Percentiles rank a stretch among this genome's conserved stretches.
These are phyloP conservation scores for Phtheirospermum japonicum DNA, from an alignment of 257 asterid genomes.

Conservation along the genomic window DNA sequence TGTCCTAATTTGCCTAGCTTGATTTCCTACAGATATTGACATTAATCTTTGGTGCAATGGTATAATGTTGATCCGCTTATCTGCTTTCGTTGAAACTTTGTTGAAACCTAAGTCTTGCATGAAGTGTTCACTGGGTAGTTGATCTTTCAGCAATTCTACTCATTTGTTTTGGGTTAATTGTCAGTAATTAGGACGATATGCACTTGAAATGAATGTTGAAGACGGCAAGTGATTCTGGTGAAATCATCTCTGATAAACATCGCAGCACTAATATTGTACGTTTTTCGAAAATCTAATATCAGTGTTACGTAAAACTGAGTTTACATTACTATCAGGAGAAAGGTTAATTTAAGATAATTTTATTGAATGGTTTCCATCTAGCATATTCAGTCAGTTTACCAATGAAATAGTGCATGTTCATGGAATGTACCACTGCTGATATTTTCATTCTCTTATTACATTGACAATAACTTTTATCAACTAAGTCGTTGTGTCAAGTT, in stretches of 20 bases:
- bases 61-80: constrained; percentile 2
- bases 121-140: neutral
- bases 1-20: too few species aligned
- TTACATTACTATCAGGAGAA: neutral
- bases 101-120: constrained; percentile 17
- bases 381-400: constrained; percentile 15
- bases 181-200: constrained; percentile 1
- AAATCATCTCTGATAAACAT: constrained; percentile 6
- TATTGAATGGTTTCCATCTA: constrained; percentile 17
- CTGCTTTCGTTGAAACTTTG: constrained; percentile 12
- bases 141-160: constrained; percentile 13
- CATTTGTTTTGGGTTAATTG: neutral
- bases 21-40: too few species aligned
- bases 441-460: constrained; percentile 7
- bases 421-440: constrained; percentile 9
- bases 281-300: constrained; percentile 14
- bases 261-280: constrained; percentile 1
- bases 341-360: neutral
- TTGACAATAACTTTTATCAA: constrained; percentile 2
- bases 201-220: constrained; percentile 19
- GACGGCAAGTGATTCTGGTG: constrained; percentile 22
- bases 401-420: constrained; percentile 1
- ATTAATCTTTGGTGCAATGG: constrained; percentile 16
- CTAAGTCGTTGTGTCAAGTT: constrained; percentile 13
- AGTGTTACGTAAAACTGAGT: constrained; percentile 16